A percentile compares a stretch with the other conserved stretches of the same genome.
Conservation (phyloP, 768 basidiomycete species). For the Mycena crocata region DNA sequence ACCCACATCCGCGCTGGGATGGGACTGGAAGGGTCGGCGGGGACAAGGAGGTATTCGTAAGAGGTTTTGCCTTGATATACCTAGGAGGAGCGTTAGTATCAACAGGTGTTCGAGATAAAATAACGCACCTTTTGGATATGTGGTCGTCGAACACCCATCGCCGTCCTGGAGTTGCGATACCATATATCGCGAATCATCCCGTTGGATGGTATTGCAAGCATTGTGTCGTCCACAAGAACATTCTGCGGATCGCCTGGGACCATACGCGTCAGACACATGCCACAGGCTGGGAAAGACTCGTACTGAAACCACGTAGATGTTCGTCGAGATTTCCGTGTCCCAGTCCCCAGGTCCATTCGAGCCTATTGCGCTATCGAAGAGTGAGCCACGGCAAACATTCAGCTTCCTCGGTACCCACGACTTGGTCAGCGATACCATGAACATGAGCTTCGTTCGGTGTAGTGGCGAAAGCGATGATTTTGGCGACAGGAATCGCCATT, state of each 20-base stretch:
- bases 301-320: conserved; percentile 4
- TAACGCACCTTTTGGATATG: conserved; percentile 6
- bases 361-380: background rate
- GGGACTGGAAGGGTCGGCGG: background rate
- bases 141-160: background rate
- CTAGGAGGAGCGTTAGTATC: background rate
- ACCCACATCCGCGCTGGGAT: background rate
- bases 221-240: background rate
- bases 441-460: too few relatives aligned
- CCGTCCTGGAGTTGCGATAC: background rate
- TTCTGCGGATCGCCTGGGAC: background rate
- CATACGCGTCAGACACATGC: background rate
- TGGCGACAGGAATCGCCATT: too few relatives aligned
- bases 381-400: too few relatives aligned
- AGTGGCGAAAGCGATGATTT: too few relatives aligned
- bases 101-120: background rate
- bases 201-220: background rate
- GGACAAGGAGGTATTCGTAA: conserved; percentile 14
- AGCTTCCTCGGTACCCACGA: too few relatives aligned
- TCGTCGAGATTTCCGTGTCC: background rate
- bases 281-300: background rate
- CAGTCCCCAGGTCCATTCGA: conserved; percentile 18
- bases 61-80: conserved; percentile 5
- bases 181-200: background rate
- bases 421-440: too few relatives aligned